phyloP scores from a whole-genome alignment of 768 basidiomycete genomes.

The Infundibulicybe gibba region DNA sequence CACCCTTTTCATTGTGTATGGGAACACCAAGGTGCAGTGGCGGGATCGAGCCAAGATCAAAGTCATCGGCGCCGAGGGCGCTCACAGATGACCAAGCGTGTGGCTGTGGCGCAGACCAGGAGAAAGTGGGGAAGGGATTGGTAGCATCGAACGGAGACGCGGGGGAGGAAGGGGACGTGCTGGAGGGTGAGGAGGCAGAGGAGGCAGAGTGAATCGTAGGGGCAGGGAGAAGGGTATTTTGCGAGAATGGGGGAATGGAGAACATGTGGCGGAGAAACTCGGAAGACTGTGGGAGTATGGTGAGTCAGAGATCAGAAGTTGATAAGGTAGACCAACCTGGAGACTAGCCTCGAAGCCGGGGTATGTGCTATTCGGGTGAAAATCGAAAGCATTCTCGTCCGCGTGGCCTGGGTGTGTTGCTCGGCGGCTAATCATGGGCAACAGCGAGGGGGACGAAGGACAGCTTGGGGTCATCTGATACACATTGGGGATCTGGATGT shows the following conservation, averaged over 20 bases:
- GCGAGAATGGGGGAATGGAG: conserved; percentile 31
- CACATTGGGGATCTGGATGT: conserved; percentile 67
- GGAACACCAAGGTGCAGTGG: conserved; percentile 58
- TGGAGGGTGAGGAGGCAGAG: conserved; percentile 43
- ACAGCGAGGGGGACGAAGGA: conserved; percentile 57
- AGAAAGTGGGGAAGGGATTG: conserved; percentile 31
- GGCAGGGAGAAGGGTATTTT: conserved; percentile 41
- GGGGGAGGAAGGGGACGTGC: conserved; percentile 36
- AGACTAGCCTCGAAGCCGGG: conserved; percentile 44
- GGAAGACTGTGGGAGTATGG: conserved; percentile 30
- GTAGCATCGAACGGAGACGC: conserved; percentile 38
- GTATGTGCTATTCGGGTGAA: conserved; percentile 41
- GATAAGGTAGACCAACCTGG: conserved; percentile 26
- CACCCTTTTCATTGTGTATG: conserved; percentile 28
- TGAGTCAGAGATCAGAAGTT: conserved; percentile 9
- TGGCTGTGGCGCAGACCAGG: conserved; percentile 33
- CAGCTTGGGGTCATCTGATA: conserved; percentile 51
- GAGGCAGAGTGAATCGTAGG: conserved; percentile 46
- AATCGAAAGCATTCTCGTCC: conserved; percentile 50
- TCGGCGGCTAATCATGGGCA: conserved; percentile 60
- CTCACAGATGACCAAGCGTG: conserved; percentile 11
- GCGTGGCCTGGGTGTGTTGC: conserved; percentile 48
- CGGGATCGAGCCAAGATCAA: conserved; percentile 63
- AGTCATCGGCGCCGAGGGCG: conserved; percentile 54
- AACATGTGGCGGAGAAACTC: conserved; percentile 51